These are phyloP conservation scores for Gossypium aridum DNA, from an alignment of 441 rosid species.

Conservation along the genomic window DNA sequence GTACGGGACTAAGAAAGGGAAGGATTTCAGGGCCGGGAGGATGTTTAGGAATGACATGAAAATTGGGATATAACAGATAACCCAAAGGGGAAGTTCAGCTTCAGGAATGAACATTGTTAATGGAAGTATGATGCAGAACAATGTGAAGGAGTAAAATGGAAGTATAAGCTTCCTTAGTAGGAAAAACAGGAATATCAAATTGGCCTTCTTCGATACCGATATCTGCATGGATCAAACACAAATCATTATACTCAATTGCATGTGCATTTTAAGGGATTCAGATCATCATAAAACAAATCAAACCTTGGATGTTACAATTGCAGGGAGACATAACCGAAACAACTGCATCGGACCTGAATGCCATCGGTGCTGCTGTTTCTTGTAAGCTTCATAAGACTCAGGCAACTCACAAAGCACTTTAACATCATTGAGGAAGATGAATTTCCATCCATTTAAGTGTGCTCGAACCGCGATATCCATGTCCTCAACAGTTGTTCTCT, in stretches of 20 bases:
- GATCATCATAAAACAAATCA: background rate
- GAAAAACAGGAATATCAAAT: constrained; percentile 81
- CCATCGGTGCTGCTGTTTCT: constrained; percentile 95
- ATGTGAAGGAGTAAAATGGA: constrained; percentile 88
- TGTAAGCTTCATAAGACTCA: constrained; percentile 89
- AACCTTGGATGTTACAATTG: constrained; percentile 74
- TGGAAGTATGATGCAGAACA: constrained; percentile 88
- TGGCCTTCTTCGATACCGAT: constrained; percentile 59
- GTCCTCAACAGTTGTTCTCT: constrained; percentile 90
- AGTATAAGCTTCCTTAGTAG: constrained; percentile 80
- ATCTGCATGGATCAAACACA: constrained; percentile 41
- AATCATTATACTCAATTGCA: background rate
- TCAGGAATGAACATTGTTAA: constrained; percentile 91
- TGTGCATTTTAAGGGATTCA: background rate
- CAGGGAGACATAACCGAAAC: constrained; percentile 78
- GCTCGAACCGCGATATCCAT: constrained; percentile 97
- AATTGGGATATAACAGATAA: constrained; percentile 75
- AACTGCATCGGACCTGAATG: constrained; percentile 98
- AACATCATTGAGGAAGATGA: constrained; percentile 73
- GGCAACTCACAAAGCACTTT: constrained; percentile 83
- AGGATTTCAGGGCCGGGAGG: constrained; percentile 72
- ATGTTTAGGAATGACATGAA: constrained; percentile 80
- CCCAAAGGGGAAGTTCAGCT: constrained; percentile 85
- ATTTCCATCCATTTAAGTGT: constrained; percentile 83
- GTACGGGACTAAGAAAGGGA: constrained; percentile 88